Conservation (phyloP, 2,329 filamentous ascomycete genomes). For the Calonectria pauciramosa region DNA sequence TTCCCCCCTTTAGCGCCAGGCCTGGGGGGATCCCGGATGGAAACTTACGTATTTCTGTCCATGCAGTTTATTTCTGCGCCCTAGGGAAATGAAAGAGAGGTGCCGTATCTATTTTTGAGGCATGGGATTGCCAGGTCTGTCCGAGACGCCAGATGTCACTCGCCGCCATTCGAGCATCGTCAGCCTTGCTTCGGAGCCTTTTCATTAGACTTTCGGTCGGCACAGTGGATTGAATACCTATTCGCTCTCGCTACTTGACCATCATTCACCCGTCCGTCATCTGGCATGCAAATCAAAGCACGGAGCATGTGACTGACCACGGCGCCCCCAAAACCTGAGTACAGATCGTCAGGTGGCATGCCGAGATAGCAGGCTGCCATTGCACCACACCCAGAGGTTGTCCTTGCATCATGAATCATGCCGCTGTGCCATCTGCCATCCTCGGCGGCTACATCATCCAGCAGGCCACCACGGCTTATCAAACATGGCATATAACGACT, state of each 20-base stretch:
- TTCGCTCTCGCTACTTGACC: not conserved
- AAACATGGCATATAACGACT: conserved; percentile 4
- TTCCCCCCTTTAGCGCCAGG: conserved; percentile 19
- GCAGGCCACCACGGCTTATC: not conserved
- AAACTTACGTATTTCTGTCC: conserved; percentile 6
- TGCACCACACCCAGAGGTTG: not conserved
- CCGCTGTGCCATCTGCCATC: not conserved
- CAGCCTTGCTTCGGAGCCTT: not conserved
- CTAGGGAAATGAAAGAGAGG: conserved; percentile 6
- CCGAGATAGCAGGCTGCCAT: conserved; percentile 8
- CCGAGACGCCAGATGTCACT: not conserved
- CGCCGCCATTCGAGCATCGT: not conserved
- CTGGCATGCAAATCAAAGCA: conserved; percentile 12
- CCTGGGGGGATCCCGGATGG: not conserved
- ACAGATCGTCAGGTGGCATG: conserved; percentile 21
- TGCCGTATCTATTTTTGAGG: not conserved
- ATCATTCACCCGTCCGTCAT: not conserved
- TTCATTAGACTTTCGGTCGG: not conserved
- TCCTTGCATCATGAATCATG: conserved; percentile 5
- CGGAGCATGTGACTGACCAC: conserved; percentile 22
- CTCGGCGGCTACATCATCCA: not conserved
- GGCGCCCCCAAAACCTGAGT: not conserved
- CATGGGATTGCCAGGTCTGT: not conserved
- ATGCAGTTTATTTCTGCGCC: not conserved
- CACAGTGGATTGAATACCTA: not conserved